Percentiles rank a stretch among this genome's conserved stretches.
Conservation (phyloP, 2,329 filamentous ascomycete species). For the Ophiocordyceps camponoti-floridani region DNA sequence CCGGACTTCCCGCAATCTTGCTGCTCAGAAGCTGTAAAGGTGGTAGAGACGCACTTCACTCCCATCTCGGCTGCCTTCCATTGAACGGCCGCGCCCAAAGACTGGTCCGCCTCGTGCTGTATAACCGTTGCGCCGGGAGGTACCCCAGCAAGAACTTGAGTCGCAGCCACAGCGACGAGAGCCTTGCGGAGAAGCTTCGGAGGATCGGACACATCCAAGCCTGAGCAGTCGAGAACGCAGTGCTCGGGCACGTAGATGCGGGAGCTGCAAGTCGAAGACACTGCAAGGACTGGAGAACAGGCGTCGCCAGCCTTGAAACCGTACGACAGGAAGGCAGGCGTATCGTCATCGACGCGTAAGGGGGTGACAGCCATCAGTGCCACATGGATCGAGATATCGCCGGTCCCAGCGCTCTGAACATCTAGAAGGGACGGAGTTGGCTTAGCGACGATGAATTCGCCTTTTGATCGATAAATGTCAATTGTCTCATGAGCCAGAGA, state of each 20-base stretch:
- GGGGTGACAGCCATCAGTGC: background rate
- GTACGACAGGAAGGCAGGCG: background rate
- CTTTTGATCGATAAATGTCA: background rate
- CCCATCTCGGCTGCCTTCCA: conserved; percentile 1
- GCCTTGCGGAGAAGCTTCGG: background rate
- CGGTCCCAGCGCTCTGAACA: background rate
- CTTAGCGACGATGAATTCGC: background rate
- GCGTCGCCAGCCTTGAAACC: background rate
- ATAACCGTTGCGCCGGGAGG: background rate
- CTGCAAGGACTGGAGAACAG: background rate
- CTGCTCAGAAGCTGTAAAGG: background rate
- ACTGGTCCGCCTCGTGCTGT: background rate
- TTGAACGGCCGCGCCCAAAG: background rate
- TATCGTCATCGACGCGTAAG: background rate
- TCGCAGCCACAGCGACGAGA: background rate
- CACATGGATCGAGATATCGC: background rate
- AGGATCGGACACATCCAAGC: background rate
- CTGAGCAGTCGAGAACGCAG: conserved; percentile 1
- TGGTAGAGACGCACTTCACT: background rate
- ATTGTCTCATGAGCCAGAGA: background rate
- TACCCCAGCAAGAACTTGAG: background rate
- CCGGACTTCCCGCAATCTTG: background rate
- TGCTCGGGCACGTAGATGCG: background rate
- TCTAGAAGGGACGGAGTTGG: background rate
- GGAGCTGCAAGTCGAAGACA: background rate